Base-by-base conservation (phyloP, 2,329 filamentous ascomycete species). In the Clonostachys sp. region DNA sequence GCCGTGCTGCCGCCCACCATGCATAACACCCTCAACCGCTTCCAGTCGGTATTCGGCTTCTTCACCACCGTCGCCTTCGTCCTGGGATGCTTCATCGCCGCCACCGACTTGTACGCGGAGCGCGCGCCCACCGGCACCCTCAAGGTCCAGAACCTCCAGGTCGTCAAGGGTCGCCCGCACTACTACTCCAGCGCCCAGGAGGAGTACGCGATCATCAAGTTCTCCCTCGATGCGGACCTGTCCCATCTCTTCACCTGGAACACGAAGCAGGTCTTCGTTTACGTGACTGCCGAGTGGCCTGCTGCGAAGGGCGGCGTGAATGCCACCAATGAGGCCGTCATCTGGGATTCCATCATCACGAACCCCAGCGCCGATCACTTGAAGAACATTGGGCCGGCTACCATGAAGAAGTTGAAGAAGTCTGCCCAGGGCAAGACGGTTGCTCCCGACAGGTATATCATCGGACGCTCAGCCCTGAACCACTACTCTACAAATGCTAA, bases 201-300 rank as follows among this genome's bases (percentile, higher is more conserved):
- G 70, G 94, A 99, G 71, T 97, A 96, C 67, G 94, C 92, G 57
- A 84, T 94, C 64, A 86, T 99, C 63, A 87, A 86, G 65, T 99
- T 99, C 77, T 89, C 91, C 60, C 80, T 99, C 50, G 87, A 96
- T 61, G 87, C 91, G 46, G 92, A 99, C 71, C 81, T 99, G 51
- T 87, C 84, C 51, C 86, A 86, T 41, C 88, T 99, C 58, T 97
- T 97, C 80, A 95, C 89, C 62, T 99, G 92, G 94, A 99, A 99
- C 77, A 99, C 95, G 17, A 99, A 99, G 70, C 89, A 97, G 71
- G 74, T 99, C 60, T 99, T 97, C 71, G 84, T 96, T 66, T 99
- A 96, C 73, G 84, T 99, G 50, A 92, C 90, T 47, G 92, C 92
- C 47, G 85, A 84, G 58, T 86, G 83, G 83, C 73, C 76, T 24